phyloP scores from a whole-genome alignment of 2,329 filamentous ascomycete genomes.

The Thermothelomyces thermophilus region DNA sequence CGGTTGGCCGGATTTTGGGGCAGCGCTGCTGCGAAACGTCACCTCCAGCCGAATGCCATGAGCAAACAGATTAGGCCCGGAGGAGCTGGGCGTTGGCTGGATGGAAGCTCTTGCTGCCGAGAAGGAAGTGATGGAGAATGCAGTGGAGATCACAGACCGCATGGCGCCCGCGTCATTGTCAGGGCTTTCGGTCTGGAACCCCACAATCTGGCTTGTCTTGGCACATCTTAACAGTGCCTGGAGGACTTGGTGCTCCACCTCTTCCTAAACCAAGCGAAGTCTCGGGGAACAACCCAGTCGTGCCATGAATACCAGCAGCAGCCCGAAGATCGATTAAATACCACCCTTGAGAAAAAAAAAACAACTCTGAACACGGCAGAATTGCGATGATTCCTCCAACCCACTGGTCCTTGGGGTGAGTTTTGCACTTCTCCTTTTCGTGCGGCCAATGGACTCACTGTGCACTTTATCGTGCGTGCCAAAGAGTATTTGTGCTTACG shows the following conservation, averaged over 20 bases:
- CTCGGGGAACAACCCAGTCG: too few relatives aligned
- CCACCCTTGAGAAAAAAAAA: too few relatives aligned
- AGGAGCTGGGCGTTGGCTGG: slow-evolving; percentile 5
- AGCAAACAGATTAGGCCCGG: slow-evolving; percentile 1
- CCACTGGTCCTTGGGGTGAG: too few relatives aligned
- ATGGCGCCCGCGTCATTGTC: slow-evolving; percentile 13
- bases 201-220: slow-evolving; percentile 10
- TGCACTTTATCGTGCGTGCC: too few relatives aligned
- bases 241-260: too few relatives aligned
- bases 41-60: slow-evolving; percentile 21
- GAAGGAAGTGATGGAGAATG: not conserved
- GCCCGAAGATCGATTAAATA: too few relatives aligned
- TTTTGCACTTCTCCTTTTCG: too few relatives aligned
- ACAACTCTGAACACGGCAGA: too few relatives aligned
- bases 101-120: slow-evolving; percentile 10
- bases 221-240: not conserved
- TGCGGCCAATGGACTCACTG: too few relatives aligned
- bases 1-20: slow-evolving; percentile 3
- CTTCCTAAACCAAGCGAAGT: too few relatives aligned
- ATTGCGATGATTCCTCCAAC: too few relatives aligned
- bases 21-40: slow-evolving; percentile 20
- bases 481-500: too few relatives aligned
- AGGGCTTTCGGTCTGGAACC: slow-evolving; percentile 1
- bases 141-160: slow-evolving; percentile 8
- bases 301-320: not conserved